Base-by-base conservation (phyloP, 2,329 filamentous ascomycete genomes). In the Aspergillus arachidicola region DNA sequence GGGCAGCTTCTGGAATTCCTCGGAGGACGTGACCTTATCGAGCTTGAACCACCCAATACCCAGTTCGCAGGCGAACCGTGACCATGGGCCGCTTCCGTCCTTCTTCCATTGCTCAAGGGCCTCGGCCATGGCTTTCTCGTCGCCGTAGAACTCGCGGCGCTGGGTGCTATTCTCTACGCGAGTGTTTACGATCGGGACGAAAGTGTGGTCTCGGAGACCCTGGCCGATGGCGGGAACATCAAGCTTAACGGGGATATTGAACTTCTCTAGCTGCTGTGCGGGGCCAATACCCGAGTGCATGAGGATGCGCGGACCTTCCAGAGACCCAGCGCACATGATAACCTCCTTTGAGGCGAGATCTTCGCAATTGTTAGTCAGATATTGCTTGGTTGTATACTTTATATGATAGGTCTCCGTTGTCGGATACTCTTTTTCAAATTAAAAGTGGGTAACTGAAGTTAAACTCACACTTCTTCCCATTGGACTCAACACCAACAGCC, bases 1-100 rank as follows among this genome's bases (percentile, higher is more conserved):
- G 0, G 85, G 81, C 0, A 90, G 76, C 1, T 73, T 80, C 46
- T 81, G 72, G 70, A 86, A 88, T 68, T 89, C 84, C 0, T 78
- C 66, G 0, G 78, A 80, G 0, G 72, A 60, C 1, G 75, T 69
- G 2, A 87, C 69, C 1, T 68, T 66, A 6, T 81, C 76, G 0
- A 80, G 75, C 70, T 82, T 81, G 67, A 81, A 76, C 72, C 74
- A 83, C 11, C 76, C 81, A 28, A 73, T 68, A 1, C 65, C 72
- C 1, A 75, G 2, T 45, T 75, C 65, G 55, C 72, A 75, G 6
- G 68, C 65, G 41, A 76, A 69, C 48, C 72, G 66, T 5, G 75
- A 62, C 70, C 78, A 77, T 1, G 75, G 76, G 0, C 78, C 78
- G 1, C 71, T 78, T 48, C 76, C 77, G 59, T 83, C 79, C 1